Conservation (phyloP, 495 filamentous ascomycete species). For the Astrothelium macrocarpum region DNA sequence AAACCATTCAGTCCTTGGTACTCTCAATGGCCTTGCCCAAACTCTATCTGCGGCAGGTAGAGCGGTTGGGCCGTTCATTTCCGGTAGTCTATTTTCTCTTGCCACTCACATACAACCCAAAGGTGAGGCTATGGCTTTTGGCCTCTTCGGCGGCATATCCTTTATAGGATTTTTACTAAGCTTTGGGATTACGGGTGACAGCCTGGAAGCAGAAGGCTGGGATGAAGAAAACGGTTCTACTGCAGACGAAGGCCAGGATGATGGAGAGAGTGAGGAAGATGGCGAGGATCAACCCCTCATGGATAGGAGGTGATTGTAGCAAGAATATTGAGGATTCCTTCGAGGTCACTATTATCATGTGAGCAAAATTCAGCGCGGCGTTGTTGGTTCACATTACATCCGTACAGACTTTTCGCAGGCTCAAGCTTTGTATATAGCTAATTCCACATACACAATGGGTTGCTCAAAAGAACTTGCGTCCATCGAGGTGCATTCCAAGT, state of each 20-base stretch:
- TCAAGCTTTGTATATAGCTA: too few species aligned
- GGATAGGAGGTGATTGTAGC: not conserved
- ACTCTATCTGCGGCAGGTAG: conserved; percentile 86
- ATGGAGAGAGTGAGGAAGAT: conserved; percentile 38
- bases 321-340: not conserved
- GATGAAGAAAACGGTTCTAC: conserved; percentile 34
- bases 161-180: conserved; percentile 69
- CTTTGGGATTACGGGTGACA: conserved; percentile 54
- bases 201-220: conserved; percentile 53
- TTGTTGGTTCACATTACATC: not conserved
- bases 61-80: conserved; percentile 79
- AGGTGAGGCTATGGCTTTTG: conserved; percentile 78
- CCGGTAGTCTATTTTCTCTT: conserved; percentile 71
- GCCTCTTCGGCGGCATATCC: conserved; percentile 68
- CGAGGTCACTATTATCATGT: not conserved
- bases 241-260: conserved; percentile 36
- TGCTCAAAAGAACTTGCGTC: too few species aligned
- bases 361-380: not conserved
- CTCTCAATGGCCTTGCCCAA: conserved; percentile 88
- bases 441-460: too few species aligned
- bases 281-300: not conserved
- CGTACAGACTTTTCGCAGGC: not conserved
- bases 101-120: conserved; percentile 59
- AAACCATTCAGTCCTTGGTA: conserved; percentile 75
- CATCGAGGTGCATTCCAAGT: too few species aligned